phyloP scores from a whole-genome alignment of 768 basidiomycete species.

The Grammothele lineata region DNA sequence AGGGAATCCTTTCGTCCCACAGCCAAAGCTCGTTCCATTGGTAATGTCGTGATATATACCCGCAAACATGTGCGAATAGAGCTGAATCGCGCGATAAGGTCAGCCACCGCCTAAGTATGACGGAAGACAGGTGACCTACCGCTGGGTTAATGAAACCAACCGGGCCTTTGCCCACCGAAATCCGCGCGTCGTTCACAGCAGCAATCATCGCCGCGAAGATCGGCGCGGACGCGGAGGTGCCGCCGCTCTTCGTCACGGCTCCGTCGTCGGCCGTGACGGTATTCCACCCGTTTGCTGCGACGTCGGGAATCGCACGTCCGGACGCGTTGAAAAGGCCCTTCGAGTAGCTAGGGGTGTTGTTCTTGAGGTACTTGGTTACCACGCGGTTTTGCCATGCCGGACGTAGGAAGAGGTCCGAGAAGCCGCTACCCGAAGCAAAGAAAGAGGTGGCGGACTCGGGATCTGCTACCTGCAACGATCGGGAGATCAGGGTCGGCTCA shows the following conservation, averaged over 20 bases:
- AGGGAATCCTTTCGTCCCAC: conserved; percentile 32
- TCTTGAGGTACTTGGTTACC: conserved; percentile 25
- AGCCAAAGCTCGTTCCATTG: conserved; percentile 31
- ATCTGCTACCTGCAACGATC: too few species aligned
- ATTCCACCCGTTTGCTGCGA: conserved; percentile 30
- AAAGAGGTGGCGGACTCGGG: conserved; percentile 30
- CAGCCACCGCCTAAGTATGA: not conserved
- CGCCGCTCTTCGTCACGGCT: conserved; percentile 4
- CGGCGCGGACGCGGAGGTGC: conserved; percentile 61
- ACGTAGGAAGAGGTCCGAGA: conserved; percentile 36
- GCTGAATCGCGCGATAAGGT: conserved; percentile 8
- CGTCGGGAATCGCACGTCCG: conserved; percentile 29
- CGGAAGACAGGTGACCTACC: not conserved
- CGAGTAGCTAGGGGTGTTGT: conserved; percentile 18
- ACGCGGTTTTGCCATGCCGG: conserved; percentile 32
- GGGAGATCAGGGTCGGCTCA: conserved; percentile 6
- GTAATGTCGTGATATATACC: conserved; percentile 31
- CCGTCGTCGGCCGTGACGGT: not conserved
- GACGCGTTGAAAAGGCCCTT: conserved; percentile 15
- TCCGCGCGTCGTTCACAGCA: conserved; percentile 38
- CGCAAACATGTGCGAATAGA: conserved; percentile 19
- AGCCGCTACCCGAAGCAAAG: conserved; percentile 33
- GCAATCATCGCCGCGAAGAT: conserved; percentile 58
- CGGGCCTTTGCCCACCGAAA: conserved; percentile 22
- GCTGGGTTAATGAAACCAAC: conserved; percentile 32